Percentiles rank a stretch among this genome's conserved stretches.
Evolutionary conservation across 306 rosid species (phyloP).

Genomic region (Glycine soja): DNA sequence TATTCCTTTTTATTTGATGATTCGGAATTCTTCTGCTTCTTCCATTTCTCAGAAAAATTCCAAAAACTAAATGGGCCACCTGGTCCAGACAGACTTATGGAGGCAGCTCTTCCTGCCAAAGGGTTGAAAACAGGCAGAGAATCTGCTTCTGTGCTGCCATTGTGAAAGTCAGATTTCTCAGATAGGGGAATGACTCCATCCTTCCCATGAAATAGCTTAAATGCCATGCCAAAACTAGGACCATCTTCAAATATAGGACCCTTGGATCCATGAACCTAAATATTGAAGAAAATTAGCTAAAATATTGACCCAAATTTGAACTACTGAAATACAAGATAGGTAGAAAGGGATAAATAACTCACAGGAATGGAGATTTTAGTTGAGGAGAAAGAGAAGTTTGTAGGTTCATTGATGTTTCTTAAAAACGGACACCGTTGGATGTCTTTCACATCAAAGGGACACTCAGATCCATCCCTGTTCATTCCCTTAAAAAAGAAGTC

Average conservation of each 20-base stretch:
- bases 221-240: constrained; percentile 72
- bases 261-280: constrained; percentile 57
- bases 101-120: constrained; percentile 71
- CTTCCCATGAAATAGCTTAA: constrained; percentile 86
- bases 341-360: constrained; percentile 41
- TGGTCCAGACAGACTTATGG: constrained; percentile 77
- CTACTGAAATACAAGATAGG: background rate
- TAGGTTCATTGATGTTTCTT: constrained; percentile 68
- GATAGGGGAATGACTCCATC: constrained; percentile 81
- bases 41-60: constrained; percentile 73
- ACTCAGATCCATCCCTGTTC: constrained; percentile 57
- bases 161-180: constrained; percentile 50
- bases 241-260: constrained; percentile 95
- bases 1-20: constrained; percentile 60
- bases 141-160: constrained; percentile 47
- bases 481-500: constrained; percentile 64
- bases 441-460: constrained; percentile 66
- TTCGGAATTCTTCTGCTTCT: constrained; percentile 67
- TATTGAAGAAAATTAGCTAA: constrained; percentile 15
- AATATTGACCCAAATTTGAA: constrained; percentile 7
- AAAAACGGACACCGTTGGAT: constrained; percentile 81
- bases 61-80: constrained; percentile 77
- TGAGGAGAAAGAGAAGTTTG: constrained; percentile 70
- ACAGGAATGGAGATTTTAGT: constrained; percentile 61
- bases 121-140: constrained; percentile 74